Percentiles rank a stretch among this genome's conserved stretches.
Conservation (phyloP, 352 stramenopile species). For the Phytopythium oedochilum region DNA sequence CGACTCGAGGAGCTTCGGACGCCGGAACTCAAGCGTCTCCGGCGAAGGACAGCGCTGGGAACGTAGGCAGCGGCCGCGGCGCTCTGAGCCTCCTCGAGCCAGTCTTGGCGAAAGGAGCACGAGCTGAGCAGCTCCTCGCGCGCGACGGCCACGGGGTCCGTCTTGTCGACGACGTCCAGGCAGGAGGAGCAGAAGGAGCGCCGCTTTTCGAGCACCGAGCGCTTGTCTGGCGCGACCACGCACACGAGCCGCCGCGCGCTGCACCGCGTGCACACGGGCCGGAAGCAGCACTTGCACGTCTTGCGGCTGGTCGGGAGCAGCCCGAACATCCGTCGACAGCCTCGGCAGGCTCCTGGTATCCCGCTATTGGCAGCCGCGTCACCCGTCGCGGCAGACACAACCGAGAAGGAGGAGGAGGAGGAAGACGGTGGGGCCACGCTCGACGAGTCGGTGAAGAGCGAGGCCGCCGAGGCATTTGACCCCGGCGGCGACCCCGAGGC, state of each 20-base stretch:
- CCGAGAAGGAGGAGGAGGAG: conserved; percentile 1
- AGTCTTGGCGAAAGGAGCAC: conserved; percentile 1
- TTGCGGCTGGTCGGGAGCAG: conserved; percentile 28
- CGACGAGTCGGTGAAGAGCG: not conserved
- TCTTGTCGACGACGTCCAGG: conserved; percentile 22
- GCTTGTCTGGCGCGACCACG: conserved; percentile 27
- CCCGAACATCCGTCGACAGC: conserved; percentile 25
- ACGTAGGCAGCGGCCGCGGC: not conserved
- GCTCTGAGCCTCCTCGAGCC: conserved; percentile 1
- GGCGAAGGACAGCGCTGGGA: not conserved
- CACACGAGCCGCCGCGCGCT: conserved; percentile 26
- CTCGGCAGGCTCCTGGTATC: conserved; percentile 3
- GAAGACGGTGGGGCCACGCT: no score
- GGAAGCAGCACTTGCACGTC: conserved; percentile 28
- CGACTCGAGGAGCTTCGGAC: not conserved
- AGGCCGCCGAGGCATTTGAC: not conserved
- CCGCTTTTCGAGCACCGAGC: conserved; percentile 29
- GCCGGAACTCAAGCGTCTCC: not conserved
- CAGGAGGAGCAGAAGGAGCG: conserved; percentile 26
- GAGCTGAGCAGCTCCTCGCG: conserved; percentile 21
- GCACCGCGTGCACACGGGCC: conserved; percentile 25
- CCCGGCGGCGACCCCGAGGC: no score
- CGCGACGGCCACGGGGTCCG: conserved; percentile 23
- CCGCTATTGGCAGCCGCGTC: not conserved
- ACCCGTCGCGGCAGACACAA: not conserved